Conservation (phyloP, 108 stramenopile species). For the Discostella pseudostelligera region DNA sequence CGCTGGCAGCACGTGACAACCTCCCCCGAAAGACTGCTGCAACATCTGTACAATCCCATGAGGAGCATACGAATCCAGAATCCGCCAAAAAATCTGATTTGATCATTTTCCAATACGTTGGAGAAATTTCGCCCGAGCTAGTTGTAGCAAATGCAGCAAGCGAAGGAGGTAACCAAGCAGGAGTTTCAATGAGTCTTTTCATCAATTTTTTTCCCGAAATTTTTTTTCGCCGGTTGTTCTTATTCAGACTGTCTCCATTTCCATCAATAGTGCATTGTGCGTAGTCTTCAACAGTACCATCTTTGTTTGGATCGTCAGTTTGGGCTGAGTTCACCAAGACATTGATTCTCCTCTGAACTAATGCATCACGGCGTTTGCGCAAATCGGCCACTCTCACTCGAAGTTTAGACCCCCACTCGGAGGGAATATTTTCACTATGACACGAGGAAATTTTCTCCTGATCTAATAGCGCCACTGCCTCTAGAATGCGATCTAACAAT, state of each 20-base stretch:
- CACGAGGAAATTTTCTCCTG: slow-evolving; percentile 16
- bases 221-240: slow-evolving; percentile 10
- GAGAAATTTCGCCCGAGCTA: slow-evolving; percentile 33
- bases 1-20: slow-evolving; percentile 1
- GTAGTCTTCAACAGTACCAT: slow-evolving; percentile 13
- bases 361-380: slow-evolving; percentile 24
- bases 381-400: slow-evolving; percentile 30
- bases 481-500: slow-evolving; percentile 39
- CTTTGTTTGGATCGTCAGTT: background rate
- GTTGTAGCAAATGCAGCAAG: slow-evolving; percentile 54
- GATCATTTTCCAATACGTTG: slow-evolving; percentile 48
- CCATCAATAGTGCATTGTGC: slow-evolving; percentile 22
- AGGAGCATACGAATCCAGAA: slow-evolving; percentile 57
- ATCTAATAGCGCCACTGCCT: slow-evolving; percentile 41
- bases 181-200: slow-evolving; percentile 51
- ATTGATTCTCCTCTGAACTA: slow-evolving; percentile 25
- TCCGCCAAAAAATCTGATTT: slow-evolving; percentile 54
- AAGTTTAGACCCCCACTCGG: slow-evolving; percentile 6
- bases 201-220: slow-evolving; percentile 20
- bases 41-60: slow-evolving; percentile 52
- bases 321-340: slow-evolving; percentile 1
- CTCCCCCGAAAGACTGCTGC: slow-evolving; percentile 75
- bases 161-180: slow-evolving; percentile 65
- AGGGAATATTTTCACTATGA: background rate
- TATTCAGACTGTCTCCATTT: slow-evolving; percentile 1